Evolutionary conservation across 1,139 yeast species (phyloP).

Genomic region (Saccharomyces hybrid): DNA sequence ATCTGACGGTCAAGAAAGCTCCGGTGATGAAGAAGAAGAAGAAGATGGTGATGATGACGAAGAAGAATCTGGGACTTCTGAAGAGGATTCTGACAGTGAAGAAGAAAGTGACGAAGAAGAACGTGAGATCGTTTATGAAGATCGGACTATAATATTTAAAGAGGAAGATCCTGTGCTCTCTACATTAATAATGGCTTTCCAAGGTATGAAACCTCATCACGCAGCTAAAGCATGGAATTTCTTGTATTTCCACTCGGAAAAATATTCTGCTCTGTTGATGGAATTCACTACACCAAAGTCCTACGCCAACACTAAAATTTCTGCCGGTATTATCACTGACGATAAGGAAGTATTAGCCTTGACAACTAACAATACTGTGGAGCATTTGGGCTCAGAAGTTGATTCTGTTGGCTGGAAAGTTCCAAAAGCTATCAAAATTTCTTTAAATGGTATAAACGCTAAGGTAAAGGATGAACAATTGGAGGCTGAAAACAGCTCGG

Average conservation of each 20-base stretch:
- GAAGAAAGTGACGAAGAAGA: constrained; percentile 11
- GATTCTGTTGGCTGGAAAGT: constrained; percentile 93
- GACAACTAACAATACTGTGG: constrained; percentile 57
- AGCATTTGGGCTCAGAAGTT: constrained; percentile 49
- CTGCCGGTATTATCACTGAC: constrained; percentile 65
- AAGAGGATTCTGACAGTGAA: constrained; percentile 16
- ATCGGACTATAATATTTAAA: constrained; percentile 18
- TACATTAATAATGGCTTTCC: constrained; percentile 96
- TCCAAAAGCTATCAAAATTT: constrained; percentile 61
- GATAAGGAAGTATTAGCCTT: constrained; percentile 59
- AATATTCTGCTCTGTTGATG: constrained; percentile 75
- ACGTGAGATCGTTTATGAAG: constrained; percentile 15
- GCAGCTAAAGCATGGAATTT: constrained; percentile 98
- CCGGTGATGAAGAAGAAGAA: constrained; percentile 5
- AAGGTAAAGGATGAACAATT: constrained; percentile 37
- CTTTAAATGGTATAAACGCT: constrained; percentile 44
- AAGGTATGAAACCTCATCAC: constrained; percentile 98
- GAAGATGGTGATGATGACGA: constrained; percentile 18
- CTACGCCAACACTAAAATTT: constrained; percentile 74
- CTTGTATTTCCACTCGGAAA: constrained; percentile 74
- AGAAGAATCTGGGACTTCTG: constrained; percentile 11
- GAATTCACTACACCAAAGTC: constrained; percentile 92
- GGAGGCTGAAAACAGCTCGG: constrained; percentile 23
- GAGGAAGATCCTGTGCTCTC: constrained; percentile 43
- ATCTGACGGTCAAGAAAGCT: constrained; percentile 1